Base-by-base conservation (phyloP, 331 rosid species). In the Rhamnella rubrinervis region DNA sequence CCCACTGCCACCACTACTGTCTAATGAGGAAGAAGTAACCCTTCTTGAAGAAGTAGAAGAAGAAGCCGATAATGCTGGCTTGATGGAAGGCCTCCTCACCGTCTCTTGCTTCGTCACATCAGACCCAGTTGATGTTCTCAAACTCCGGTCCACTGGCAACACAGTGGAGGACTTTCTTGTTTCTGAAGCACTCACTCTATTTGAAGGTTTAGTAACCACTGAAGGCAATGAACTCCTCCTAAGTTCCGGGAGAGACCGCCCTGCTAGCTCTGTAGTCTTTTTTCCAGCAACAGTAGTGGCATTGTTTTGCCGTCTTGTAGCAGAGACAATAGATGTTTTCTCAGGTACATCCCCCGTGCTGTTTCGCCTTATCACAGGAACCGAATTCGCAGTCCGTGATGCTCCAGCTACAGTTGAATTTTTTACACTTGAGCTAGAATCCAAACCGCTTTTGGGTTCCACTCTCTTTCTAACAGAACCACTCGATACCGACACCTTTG, bases 201-300 rank as follows among this genome's bases (percentile, higher is more conserved):
- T 72, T 0, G 74, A 68, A 63, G 90, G 49, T 83, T 72, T 88
- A 52, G 82, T 51, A 67, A 60, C 77, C 55, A 71, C 80, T 51
- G 84, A 77, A 76, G 95, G 73, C 56, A 84, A 6, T 13, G 92
- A 89, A 81, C 88, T 86, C 44, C 91, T 85, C 75, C 87, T 84
- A 25, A 72, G 87, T 72, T 89, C 98, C 1, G 95, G 95, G 28
- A 87, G 86, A 59, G 96, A 89, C 84, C 82, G 84, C 78, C 93
- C 83, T 1, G 61, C 71, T 15, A 90, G 38, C 64, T 86, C 93
- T 5, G 62, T 6, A 10, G 77, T 68, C 75, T 55, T 87, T 74
- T n/a, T 75, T 18, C 79, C 75, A 19, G 79, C 75, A 65, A 61
- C 39, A 16, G 80, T 65, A 51, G 76, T 77, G 4, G 57, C 75